Evolutionary conservation across 495 filamentous ascomycete species (phyloP).

Genomic region (Hypomontagnella monticulosa): DNA sequence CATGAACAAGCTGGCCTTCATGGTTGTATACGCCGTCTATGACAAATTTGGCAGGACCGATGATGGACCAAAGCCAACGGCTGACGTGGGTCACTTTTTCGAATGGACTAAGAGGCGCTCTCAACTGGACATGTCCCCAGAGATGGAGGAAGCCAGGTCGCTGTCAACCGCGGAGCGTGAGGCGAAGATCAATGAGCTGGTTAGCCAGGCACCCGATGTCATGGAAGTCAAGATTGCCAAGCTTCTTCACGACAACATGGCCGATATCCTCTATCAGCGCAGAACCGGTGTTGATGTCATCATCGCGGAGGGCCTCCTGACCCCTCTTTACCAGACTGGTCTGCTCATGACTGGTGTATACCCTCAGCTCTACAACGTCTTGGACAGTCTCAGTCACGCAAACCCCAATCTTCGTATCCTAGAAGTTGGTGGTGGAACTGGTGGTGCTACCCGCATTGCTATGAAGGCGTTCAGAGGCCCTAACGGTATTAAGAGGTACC

Average conservation of each 20-base stretch:
- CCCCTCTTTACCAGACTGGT: constrained; percentile 47
- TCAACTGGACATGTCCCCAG: not conserved
- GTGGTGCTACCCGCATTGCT: constrained; percentile 52
- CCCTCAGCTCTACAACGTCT: constrained; percentile 28
- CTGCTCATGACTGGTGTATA: constrained; percentile 41
- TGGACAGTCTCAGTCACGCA: constrained; percentile 42
- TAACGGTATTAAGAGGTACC: constrained; percentile 28
- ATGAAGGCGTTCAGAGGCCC: constrained; percentile 45
- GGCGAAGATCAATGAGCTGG: not conserved
- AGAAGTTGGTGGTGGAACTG: constrained; percentile 66
- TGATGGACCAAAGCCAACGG: not conserved
- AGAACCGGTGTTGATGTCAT: constrained; percentile 53
- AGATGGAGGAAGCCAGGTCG: constrained; percentile 8
- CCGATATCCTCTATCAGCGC: constrained; percentile 48
- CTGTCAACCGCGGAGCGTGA: not conserved
- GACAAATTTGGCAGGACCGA: not conserved
- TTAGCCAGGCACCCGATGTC: not conserved
- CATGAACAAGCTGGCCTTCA: not conserved
- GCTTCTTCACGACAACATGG: constrained; percentile 42
- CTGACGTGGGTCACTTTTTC: constrained; percentile 15
- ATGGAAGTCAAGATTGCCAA: constrained; percentile 4
- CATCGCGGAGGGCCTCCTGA: constrained; percentile 48
- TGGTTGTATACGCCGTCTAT: constrained; percentile 5
- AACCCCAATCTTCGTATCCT: constrained; percentile 55
- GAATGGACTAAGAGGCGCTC: constrained; percentile 16